phyloP scores from a whole-genome alignment of 1,284 basidiomycete genomes.

The Cryptococcus deneoformans region DNA sequence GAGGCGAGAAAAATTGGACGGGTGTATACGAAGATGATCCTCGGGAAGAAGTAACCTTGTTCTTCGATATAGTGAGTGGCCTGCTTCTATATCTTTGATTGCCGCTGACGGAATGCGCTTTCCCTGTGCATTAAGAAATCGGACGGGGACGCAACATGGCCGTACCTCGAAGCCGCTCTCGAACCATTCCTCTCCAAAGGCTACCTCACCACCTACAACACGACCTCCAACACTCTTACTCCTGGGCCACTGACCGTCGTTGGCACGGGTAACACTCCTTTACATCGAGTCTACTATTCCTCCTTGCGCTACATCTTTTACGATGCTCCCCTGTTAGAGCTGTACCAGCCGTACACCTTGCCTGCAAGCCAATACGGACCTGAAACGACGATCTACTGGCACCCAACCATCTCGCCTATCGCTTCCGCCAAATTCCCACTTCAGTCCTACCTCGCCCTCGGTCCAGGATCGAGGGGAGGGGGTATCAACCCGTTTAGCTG shows the following conservation, averaged over 20 bases:
- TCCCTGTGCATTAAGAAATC: slow-evolving; percentile 7
- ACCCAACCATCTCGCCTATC: slow-evolving; percentile 23
- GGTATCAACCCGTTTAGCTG: slow-evolving; percentile 5
- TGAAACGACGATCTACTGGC: slow-evolving; percentile 16
- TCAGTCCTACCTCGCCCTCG: slow-evolving; percentile 11
- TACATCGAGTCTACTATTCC: slow-evolving; percentile 21
- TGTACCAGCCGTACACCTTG: slow-evolving; percentile 14
- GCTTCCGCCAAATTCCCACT: slow-evolving; percentile 28
- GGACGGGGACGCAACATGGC: slow-evolving; percentile 26
- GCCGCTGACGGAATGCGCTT: not conserved
- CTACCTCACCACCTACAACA: slow-evolving; percentile 27
- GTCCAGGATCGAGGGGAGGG: not conserved
- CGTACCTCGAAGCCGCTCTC: slow-evolving; percentile 21
- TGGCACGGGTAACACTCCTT: slow-evolving; percentile 37
- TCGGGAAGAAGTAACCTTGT: slow-evolving; percentile 17
- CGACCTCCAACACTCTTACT: slow-evolving; percentile 13
- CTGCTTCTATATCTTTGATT: not conserved
- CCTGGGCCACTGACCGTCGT: slow-evolving; percentile 35
- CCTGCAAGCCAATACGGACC: slow-evolving; percentile 15
- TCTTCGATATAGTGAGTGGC: slow-evolving; percentile 31
- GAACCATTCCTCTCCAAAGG: slow-evolving; percentile 25
- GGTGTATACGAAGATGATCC: slow-evolving; percentile 23
- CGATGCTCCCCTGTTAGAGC: slow-evolving; percentile 32
- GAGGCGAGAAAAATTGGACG: slow-evolving; percentile 4
- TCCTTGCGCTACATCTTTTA: slow-evolving; percentile 37